Conservation (phyloP, 768 basidiomycete genomes). For the Pisolithus microcarpus region DNA sequence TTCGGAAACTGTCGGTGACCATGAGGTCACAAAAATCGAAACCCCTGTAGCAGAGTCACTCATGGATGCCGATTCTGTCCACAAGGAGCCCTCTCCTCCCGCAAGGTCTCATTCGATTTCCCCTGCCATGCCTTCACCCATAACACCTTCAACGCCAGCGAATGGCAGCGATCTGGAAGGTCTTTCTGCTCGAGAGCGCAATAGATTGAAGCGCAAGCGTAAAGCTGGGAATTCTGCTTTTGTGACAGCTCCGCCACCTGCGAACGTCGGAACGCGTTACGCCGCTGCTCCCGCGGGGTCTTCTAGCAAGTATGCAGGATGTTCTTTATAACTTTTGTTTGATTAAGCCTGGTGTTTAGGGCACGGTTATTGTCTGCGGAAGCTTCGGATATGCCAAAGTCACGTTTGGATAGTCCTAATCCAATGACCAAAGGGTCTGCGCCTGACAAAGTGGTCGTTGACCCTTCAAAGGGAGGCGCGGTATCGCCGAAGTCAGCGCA, state of each 20-base stretch:
- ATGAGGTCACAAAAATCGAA: slow-evolving; percentile 39
- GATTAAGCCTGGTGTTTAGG: slow-evolving; percentile 30
- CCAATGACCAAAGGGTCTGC: slow-evolving; percentile 32
- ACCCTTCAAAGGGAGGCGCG: slow-evolving; percentile 80
- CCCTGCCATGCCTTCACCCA: slow-evolving; percentile 43
- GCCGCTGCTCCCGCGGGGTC: slow-evolving; percentile 48
- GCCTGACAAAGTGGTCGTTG: slow-evolving; percentile 64
- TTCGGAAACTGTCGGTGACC: slow-evolving; percentile 38
- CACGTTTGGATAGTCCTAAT: slow-evolving; percentile 54
- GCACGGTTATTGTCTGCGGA: slow-evolving; percentile 69
- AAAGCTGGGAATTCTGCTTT: slow-evolving; percentile 81
- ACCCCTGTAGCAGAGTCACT: slow-evolving; percentile 29
- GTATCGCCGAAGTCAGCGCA: slow-evolving; percentile 73
- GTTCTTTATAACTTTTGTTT: not conserved
- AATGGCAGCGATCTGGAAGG: slow-evolving; percentile 42
- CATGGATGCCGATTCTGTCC: slow-evolving; percentile 38
- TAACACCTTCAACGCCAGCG: slow-evolving; percentile 32
- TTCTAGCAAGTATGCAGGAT: slow-evolving; percentile 46
- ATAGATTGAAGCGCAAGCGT: slow-evolving; percentile 90
- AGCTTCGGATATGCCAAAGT: slow-evolving; percentile 40
- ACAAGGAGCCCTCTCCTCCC: slow-evolving; percentile 36
- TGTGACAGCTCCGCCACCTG: slow-evolving; percentile 61
- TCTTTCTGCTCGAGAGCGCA: slow-evolving; percentile 87
- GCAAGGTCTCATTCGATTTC: slow-evolving; percentile 39
- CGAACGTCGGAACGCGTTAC: slow-evolving; percentile 55